Evolutionary conservation across 1,284 basidiomycete species (phyloP).

Genomic region (Sutorius eximius): DNA sequence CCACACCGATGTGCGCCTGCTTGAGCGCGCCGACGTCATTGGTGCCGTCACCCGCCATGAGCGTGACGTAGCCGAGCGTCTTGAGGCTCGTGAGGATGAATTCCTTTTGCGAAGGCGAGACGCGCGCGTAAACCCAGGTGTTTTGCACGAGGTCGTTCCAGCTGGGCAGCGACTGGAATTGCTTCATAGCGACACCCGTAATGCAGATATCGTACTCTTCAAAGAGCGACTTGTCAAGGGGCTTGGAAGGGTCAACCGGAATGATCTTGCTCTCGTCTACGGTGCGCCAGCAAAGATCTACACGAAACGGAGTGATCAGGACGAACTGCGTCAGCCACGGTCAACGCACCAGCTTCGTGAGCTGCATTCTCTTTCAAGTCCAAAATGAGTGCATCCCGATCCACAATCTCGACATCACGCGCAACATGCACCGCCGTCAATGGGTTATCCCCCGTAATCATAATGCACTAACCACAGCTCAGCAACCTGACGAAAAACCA

Average conservation of each 20-base stretch:
- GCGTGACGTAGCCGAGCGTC: slow-evolving; percentile 82
- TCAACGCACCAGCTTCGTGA: slow-evolving; percentile 58
- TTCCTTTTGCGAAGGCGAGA: slow-evolving; percentile 95
- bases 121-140: slow-evolving; percentile 96
- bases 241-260: slow-evolving; percentile 73
- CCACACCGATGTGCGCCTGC: slow-evolving; percentile 93
- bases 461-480: slow-evolving; percentile 70
- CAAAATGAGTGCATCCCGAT: slow-evolving; percentile 88
- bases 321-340: background rate
- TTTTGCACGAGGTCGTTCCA: slow-evolving; percentile 85
- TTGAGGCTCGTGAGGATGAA: slow-evolving; percentile 88
- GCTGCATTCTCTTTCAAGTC: slow-evolving; percentile 83
- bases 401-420: slow-evolving; percentile 91
- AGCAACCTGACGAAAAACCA: background rate
- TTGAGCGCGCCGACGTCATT: slow-evolving; percentile 97
- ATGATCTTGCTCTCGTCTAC: slow-evolving; percentile 88
- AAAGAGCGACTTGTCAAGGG: slow-evolving; percentile 77
- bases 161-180: slow-evolving; percentile 61
- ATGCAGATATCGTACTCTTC: slow-evolving; percentile 91
- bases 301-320: background rate
- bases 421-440: slow-evolving; percentile 94
- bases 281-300: slow-evolving; percentile 89
- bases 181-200: slow-evolving; percentile 88
- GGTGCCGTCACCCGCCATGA: slow-evolving; percentile 97
- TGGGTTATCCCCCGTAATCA: slow-evolving; percentile 98